Percentiles rank a stretch among this genome's conserved stretches.
Evolutionary conservation across 768 basidiomycete genomes (phyloP).

Genomic region (Hypsizygus marmoreus): DNA sequence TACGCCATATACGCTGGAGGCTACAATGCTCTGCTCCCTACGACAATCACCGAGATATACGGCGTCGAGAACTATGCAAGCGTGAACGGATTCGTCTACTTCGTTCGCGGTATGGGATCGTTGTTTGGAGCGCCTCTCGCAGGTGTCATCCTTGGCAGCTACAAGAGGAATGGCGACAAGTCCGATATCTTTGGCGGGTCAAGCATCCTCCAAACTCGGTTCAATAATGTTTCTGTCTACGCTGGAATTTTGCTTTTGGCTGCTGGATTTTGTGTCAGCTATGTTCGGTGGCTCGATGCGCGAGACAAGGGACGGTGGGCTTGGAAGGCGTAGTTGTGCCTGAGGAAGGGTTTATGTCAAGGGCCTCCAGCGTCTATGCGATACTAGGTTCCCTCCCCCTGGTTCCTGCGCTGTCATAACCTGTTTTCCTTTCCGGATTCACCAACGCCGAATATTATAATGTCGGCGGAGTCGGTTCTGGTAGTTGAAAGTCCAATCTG

Average conservation of each 20-base stretch:
- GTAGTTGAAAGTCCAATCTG: too few species aligned
- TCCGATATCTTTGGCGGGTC: background rate
- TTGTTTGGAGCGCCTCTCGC: constrained; percentile 44
- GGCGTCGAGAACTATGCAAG: constrained; percentile 43
- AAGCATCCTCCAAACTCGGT: constrained; percentile 27
- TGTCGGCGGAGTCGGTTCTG: too few species aligned
- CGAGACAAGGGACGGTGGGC: constrained; percentile 38
- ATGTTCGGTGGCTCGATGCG: constrained; percentile 45
- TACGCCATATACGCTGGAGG: constrained; percentile 47
- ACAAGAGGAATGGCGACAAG: constrained; percentile 23
- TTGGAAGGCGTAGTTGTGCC: constrained; percentile 48
- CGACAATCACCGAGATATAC: constrained; percentile 45
- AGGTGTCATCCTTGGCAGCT: constrained; percentile 37
- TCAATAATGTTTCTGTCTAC: constrained; percentile 39
- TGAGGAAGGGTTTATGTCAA: too few species aligned
- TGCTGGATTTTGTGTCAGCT: constrained; percentile 38
- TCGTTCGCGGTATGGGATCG: constrained; percentile 42
- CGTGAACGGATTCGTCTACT: constrained; percentile 43
- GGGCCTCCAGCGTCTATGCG: too few species aligned
- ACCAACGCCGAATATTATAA: too few species aligned
- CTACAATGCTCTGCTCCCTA: constrained; percentile 45
- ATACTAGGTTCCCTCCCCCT: too few species aligned
- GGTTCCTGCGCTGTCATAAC: too few species aligned
- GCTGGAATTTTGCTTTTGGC: constrained; percentile 36
- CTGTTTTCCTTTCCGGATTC: too few species aligned